Conservation (phyloP, 345 rosid species). For the Citrus inodora region DNA sequence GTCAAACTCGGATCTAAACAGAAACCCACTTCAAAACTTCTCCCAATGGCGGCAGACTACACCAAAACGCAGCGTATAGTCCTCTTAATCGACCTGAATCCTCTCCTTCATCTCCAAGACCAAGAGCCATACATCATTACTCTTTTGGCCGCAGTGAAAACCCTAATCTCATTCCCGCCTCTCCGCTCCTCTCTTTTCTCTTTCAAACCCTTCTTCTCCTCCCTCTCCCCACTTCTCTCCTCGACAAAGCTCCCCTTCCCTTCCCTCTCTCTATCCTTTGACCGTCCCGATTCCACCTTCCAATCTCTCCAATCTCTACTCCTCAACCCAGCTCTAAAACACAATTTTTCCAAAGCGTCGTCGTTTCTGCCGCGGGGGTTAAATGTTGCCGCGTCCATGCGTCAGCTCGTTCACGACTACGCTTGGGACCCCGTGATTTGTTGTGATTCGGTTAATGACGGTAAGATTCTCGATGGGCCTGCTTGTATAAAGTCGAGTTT, state of each 20-base stretch:
- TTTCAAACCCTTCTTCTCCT: constrained; percentile 80
- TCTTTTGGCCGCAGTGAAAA: constrained; percentile 50
- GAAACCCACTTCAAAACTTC: neutral
- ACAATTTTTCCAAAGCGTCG: neutral
- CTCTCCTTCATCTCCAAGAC: constrained; percentile 38
- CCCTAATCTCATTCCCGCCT: constrained; percentile 55
- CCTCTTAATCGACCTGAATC: constrained; percentile 72
- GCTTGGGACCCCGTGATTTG: constrained; percentile 60
- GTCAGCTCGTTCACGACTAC: constrained; percentile 79
- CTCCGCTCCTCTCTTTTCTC: constrained; percentile 66
- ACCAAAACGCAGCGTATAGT: constrained; percentile 68
- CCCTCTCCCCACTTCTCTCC: constrained; percentile 83
- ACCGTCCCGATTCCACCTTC: constrained; percentile 51
- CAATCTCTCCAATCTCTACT: constrained; percentile 37
- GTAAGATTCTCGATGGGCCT: constrained; percentile 25
- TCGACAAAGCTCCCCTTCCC: constrained; percentile 70
- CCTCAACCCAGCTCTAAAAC: constrained; percentile 21
- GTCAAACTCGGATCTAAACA: neutral
- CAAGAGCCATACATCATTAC: constrained; percentile 36
- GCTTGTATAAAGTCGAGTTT: constrained; percentile 56
- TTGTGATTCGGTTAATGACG: constrained; percentile 30
- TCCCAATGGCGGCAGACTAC: constrained; percentile 43
- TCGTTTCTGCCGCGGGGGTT: constrained; percentile 31
- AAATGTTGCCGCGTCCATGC: constrained; percentile 55
- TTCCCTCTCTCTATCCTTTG: constrained; percentile 62